These are phyloP conservation scores for Glaciozyma antarctica DNA, from an alignment of 768 basidiomycete genomes.

Conservation along the genomic window DNA sequence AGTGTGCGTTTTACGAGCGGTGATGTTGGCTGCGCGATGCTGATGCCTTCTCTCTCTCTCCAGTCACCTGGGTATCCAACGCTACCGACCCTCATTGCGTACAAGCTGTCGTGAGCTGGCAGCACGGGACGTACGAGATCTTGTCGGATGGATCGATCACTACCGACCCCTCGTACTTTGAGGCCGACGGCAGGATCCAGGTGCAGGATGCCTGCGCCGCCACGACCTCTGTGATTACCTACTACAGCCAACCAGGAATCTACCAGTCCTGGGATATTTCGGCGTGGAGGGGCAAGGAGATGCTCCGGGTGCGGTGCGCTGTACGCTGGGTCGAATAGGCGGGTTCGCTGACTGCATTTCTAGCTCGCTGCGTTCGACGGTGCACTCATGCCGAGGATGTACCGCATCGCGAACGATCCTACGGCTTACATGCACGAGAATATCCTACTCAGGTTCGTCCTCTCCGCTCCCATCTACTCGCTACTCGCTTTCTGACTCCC, in stretches of 20 bases:
- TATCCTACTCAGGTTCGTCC: not conserved
- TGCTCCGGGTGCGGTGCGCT: constrained; percentile 48
- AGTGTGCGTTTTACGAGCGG: no score
- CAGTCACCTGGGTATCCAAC: constrained; percentile 28
- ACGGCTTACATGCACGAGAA: constrained; percentile 20
- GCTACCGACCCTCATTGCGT: constrained; percentile 41
- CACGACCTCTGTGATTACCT: constrained; percentile 69
- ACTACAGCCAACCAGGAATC: constrained; percentile 64
- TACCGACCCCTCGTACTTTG: constrained; percentile 51
- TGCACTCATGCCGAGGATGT: constrained; percentile 60
- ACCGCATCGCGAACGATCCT: constrained; percentile 39
- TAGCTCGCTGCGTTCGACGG: constrained; percentile 70
- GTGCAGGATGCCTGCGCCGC: constrained; percentile 85
- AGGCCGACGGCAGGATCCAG: constrained; percentile 60
- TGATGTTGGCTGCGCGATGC: no score
- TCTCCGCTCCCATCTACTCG: not conserved
- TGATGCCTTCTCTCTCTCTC: not conserved
- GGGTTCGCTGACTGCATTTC: not conserved
- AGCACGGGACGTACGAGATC: constrained; percentile 65
- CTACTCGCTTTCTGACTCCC: not conserved
- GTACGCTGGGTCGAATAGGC: rapidly evolving
- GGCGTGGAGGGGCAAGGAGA: constrained; percentile 45
- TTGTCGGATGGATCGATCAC: constrained; percentile 68
- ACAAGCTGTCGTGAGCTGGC: constrained; percentile 71
- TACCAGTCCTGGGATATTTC: constrained; percentile 63